phyloP scores from a whole-genome alignment of 257 asterid species.

The Fraxinus pennsylvanica region DNA sequence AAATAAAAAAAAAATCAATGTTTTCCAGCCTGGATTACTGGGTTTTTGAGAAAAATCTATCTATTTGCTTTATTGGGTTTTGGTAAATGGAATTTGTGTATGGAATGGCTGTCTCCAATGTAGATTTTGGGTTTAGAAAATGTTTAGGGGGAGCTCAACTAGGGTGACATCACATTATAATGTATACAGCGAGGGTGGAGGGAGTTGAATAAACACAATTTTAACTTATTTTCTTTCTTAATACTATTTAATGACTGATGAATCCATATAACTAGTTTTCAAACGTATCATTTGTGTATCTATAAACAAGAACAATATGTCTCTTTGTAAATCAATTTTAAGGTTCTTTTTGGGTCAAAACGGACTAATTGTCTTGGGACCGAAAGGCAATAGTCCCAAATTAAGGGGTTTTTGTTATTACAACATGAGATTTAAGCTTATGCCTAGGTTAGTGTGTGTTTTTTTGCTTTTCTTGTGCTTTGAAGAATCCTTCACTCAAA shows the following conservation, averaged over 20 bases:
- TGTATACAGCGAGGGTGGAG: no score
- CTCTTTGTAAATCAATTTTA: neutral
- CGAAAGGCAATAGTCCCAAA: constrained; percentile 32
- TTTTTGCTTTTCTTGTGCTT: neutral
- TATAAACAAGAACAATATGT: neutral
- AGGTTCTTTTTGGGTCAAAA: constrained; percentile 26
- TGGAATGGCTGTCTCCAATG: constrained; percentile 39
- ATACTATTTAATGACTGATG: neutral
- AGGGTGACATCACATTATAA: neutral
- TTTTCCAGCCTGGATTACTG: constrained; percentile 22
- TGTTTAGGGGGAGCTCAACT: constrained; percentile 22
- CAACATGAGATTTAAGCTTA: neutral
- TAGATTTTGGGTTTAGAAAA: constrained; percentile 30
- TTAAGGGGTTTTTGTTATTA: constrained; percentile 20
- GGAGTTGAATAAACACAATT: neutral
- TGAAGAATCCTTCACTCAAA: constrained; percentile 15
- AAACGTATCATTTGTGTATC: neutral
- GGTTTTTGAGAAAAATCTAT: constrained; percentile 37
- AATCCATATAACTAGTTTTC: neutral
- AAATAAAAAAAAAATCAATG: neutral
- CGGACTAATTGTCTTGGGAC: constrained; percentile 33
- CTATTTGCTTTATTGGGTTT: constrained; percentile 40
- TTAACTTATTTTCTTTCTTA: neutral
- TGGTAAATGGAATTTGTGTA: constrained; percentile 30
- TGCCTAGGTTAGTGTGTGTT: neutral